Evolutionary conservation across 2,329 filamentous ascomycete genomes (phyloP).

Genomic region (Xylariaceae sp.): DNA sequence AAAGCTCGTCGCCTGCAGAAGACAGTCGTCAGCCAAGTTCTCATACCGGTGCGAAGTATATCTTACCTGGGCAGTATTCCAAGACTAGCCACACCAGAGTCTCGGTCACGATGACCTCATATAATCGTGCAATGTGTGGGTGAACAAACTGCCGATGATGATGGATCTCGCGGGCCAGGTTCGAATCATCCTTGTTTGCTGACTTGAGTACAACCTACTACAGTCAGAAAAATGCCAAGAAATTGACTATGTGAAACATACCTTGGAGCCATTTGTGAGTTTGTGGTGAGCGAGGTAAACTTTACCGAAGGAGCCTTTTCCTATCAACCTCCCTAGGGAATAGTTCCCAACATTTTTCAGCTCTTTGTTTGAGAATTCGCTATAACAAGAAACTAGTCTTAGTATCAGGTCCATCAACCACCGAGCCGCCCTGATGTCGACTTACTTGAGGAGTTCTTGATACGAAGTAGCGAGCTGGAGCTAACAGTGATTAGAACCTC

Average conservation of each 20-base stretch:
- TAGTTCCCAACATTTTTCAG: slow-evolving; percentile 95
- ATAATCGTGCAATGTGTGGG: slow-evolving; percentile 93
- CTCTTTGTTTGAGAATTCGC: slow-evolving; percentile 92
- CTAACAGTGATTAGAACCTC: slow-evolving; percentile 25
- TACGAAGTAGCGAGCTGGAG: slow-evolving; percentile 94
- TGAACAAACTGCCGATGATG: slow-evolving; percentile 98
- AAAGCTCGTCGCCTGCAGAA: slow-evolving; percentile 84
- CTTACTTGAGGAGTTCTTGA: slow-evolving; percentile 92
- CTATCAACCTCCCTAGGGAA: slow-evolving; percentile 86
- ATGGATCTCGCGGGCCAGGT: slow-evolving; percentile 96
- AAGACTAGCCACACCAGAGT: slow-evolving; percentile 93
- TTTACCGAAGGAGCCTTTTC: slow-evolving; percentile 97
- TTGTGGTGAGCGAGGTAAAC: slow-evolving; percentile 97
- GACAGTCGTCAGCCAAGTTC: slow-evolving; percentile 37
- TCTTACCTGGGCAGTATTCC: slow-evolving; percentile 89
- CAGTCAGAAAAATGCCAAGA: slow-evolving; percentile 25
- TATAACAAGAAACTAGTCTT: slow-evolving; percentile 47
- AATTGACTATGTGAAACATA: slow-evolving; percentile 48
- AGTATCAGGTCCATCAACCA: slow-evolving; percentile 18
- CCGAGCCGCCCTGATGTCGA: slow-evolving; percentile 25
- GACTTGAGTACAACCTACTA: slow-evolving; percentile 94
- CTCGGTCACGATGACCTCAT: slow-evolving; percentile 98
- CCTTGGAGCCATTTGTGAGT: slow-evolving; percentile 98
- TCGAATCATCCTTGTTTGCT: slow-evolving; percentile 93
- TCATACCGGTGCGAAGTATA: neutral